Evolutionary conservation across 2,329 filamentous ascomycete genomes (phyloP).

Genomic region (Sphaerostilbella broomeana): DNA sequence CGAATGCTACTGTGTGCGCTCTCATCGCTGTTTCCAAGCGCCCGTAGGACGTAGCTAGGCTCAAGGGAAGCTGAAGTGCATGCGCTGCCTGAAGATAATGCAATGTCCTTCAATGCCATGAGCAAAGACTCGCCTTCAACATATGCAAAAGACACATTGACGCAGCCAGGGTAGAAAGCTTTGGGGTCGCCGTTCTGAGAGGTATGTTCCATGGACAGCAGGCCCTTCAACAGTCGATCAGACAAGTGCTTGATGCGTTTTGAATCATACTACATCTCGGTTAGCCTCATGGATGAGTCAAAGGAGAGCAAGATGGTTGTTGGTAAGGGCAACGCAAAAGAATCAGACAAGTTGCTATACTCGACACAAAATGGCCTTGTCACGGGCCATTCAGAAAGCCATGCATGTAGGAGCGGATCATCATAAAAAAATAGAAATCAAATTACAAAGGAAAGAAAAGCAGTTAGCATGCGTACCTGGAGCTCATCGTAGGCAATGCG

Average conservation of each 20-base stretch:
- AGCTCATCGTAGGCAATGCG: slow-evolving; percentile 87
- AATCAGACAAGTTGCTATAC: slow-evolving; percentile 62
- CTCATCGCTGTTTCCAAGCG: slow-evolving; percentile 92
- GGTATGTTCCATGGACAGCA: slow-evolving; percentile 87
- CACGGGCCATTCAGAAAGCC: slow-evolving; percentile 76
- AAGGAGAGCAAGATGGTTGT: background rate
- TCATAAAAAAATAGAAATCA: slow-evolving; percentile 42
- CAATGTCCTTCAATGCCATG: slow-evolving; percentile 98
- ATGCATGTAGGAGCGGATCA: slow-evolving; percentile 84
- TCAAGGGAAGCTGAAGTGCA: slow-evolving; percentile 96
- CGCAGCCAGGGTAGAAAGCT: slow-evolving; percentile 88
- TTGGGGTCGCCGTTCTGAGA: slow-evolving; percentile 78
- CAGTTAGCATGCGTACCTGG: slow-evolving; percentile 56
- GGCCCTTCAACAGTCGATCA: slow-evolving; percentile 72
- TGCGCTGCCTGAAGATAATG: slow-evolving; percentile 89
- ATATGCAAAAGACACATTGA: slow-evolving; percentile 97
- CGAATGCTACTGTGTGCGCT: slow-evolving; percentile 96
- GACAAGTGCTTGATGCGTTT: slow-evolving; percentile 79
- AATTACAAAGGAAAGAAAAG: background rate
- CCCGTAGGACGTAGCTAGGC: slow-evolving; percentile 90
- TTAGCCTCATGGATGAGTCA: slow-evolving; percentile 1
- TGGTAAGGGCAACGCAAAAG: slow-evolving; percentile 10
- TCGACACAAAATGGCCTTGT: slow-evolving; percentile 53
- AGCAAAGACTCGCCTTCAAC: slow-evolving; percentile 96
- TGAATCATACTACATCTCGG: slow-evolving; percentile 69